A percentile compares a stretch with the other conserved stretches of the same genome.
These are phyloP conservation scores for Pinus taeda DNA, from an alignment of 75 land plant species.

Conservation along the genomic window DNA sequence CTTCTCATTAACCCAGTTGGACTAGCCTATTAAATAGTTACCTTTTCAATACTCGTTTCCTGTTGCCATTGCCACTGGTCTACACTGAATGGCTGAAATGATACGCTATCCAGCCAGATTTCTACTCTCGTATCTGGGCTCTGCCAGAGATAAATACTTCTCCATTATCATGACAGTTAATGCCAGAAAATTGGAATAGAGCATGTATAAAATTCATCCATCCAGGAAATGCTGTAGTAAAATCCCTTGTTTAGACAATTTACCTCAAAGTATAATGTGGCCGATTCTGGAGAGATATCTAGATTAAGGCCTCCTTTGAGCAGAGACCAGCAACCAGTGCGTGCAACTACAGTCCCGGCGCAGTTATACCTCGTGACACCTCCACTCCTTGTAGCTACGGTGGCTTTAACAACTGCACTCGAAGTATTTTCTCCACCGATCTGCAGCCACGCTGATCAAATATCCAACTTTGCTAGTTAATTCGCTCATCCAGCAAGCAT, in stretches of 20 bases:
- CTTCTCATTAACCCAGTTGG: neutral
- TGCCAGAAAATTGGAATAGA: too few species aligned
- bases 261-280: constrained; percentile 55
- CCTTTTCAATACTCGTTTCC: constrained; percentile 34
- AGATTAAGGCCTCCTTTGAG: constrained; percentile 24
- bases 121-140: constrained; percentile 37
- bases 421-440: too few species aligned
- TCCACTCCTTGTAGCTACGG: too few species aligned
- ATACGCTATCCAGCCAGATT: constrained; percentile 64
- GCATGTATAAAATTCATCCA: too few species aligned
- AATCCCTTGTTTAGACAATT: neutral
- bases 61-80: constrained; percentile 70
- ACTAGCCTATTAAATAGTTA: neutral
- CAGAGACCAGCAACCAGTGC: constrained; percentile 21
- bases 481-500: too few species aligned
- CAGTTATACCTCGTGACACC: neutral
- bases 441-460: too few species aligned
- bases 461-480: too few species aligned
- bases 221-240: too few species aligned
- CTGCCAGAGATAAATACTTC: constrained; percentile 11
- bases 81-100: constrained; percentile 65
- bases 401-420: too few species aligned
- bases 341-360: constrained; percentile 18
- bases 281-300: constrained; percentile 13
- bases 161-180: too few species aligned